A percentile compares a stretch with the other conserved stretches of the same genome.
These are phyloP conservation scores for Trichoderma orchidacearum DNA, from an alignment of 495 filamentous ascomycete genomes.

Conservation along the genomic window DNA sequence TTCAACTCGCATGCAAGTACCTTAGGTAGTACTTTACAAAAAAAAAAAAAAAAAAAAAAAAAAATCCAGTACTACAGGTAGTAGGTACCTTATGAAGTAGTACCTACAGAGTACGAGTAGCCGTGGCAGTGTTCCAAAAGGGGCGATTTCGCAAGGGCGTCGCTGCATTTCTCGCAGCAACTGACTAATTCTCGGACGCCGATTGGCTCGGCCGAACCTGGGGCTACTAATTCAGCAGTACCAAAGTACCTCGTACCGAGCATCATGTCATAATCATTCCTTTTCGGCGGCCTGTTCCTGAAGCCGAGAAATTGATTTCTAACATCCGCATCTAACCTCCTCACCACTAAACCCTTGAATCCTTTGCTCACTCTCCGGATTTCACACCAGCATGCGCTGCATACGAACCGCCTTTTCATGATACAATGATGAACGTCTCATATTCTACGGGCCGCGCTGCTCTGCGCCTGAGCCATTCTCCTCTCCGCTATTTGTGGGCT, in stretches of 20 bases:
- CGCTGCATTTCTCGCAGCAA: background rate
- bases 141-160: background rate
- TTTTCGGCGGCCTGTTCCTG: background rate
- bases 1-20: too few relatives aligned
- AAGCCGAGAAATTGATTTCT: conserved; percentile 2
- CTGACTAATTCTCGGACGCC: background rate
- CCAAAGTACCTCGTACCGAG: background rate
- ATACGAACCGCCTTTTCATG: background rate
- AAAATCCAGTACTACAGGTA: too few relatives aligned
- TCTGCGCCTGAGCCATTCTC: background rate
- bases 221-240: background rate
- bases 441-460: background rate
- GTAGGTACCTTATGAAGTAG: too few relatives aligned
- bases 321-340: background rate
- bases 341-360: background rate
- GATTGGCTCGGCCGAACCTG: conserved; percentile 3
- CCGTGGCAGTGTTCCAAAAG: background rate
- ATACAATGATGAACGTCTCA: background rate
- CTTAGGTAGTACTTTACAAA: too few relatives aligned
- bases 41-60: too few relatives aligned
- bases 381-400: background rate
- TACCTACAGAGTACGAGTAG: too few relatives aligned
- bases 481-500: background rate
- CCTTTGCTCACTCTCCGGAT: background rate
- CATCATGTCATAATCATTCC: background rate